Conservation (phyloP, 108 stramenopile genomes). For the Stephanodiscus triporus region DNA sequence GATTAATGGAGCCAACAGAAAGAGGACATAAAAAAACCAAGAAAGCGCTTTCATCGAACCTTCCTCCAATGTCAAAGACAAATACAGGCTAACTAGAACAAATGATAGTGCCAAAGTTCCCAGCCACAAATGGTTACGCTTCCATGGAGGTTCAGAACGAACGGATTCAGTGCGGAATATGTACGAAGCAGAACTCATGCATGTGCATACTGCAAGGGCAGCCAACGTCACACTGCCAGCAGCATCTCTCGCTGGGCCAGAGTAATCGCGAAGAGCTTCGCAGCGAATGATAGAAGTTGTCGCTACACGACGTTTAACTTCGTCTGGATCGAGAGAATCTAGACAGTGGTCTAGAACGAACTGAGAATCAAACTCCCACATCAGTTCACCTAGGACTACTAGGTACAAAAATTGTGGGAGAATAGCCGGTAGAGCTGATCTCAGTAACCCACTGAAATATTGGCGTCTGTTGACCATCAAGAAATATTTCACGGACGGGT, state of each 20-base stretch:
- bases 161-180: conserved; percentile 64
- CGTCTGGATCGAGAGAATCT: background rate
- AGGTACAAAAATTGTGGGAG: conserved; percentile 70
- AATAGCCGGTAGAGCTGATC: conserved; percentile 64
- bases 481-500: conserved; percentile 64
- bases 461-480: conserved; percentile 56
- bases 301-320: background rate
- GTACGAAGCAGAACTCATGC: conserved; percentile 68
- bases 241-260: conserved; percentile 55
- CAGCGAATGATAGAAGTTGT: conserved; percentile 62
- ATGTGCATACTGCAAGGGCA: conserved; percentile 60
- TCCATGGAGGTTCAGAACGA: conserved; percentile 63
- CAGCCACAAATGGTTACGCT: conserved; percentile 66
- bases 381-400: conserved; percentile 56
- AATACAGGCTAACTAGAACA: conserved; percentile 49
- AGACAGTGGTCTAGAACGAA: conserved; percentile 38
- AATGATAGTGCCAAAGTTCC: conserved; percentile 32
- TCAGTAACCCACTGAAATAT: conserved; percentile 50
- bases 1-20: conserved; percentile 58
- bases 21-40: conserved; percentile 70
- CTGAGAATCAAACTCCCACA: conserved; percentile 43
- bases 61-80: conserved; percentile 42
- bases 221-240: conserved; percentile 65
- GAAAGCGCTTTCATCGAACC: conserved; percentile 54
- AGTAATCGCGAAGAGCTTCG: conserved; percentile 58